A percentile compares a stretch with the other conserved stretches of the same genome.
phyloP scores from a whole-genome alignment of 768 basidiomycete genomes.

The Phanerodontia chrysosporium region DNA sequence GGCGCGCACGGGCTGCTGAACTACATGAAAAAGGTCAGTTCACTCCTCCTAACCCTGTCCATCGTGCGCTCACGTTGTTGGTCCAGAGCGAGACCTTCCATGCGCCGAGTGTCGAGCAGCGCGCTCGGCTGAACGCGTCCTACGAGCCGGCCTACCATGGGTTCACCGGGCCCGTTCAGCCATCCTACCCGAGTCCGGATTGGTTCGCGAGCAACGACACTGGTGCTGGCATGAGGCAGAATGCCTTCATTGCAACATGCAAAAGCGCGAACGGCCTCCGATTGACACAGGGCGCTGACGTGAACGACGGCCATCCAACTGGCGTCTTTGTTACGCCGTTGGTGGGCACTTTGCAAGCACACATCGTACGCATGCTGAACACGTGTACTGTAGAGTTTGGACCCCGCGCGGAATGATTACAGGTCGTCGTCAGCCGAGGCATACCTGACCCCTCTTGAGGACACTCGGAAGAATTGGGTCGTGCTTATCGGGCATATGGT shows the following conservation, averaged over 20 bases:
- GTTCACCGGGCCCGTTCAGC: constrained; percentile 24
- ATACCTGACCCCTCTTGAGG: constrained; percentile 52
- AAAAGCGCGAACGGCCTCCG: neutral
- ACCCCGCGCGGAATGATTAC: constrained; percentile 15
- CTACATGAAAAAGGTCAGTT: constrained; percentile 27
- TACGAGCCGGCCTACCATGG: constrained; percentile 24
- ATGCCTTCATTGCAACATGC: neutral
- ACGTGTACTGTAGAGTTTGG: neutral
- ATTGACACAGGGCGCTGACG: neutral
- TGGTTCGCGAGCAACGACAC: neutral
- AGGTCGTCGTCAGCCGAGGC: constrained; percentile 54
- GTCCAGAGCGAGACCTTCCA: constrained; percentile 10
- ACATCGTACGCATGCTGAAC: too few relatives aligned
- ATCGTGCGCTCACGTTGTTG: neutral
- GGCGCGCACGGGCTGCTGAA: constrained; percentile 19
- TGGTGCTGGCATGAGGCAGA: neutral
- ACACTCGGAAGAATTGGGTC: constrained; percentile 42
- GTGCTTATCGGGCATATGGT: constrained; percentile 30
- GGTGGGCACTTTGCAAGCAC: neutral
- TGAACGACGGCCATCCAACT: neutral
- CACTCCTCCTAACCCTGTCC: neutral
- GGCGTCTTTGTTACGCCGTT: neutral
- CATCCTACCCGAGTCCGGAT: neutral
- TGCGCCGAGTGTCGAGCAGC: constrained; percentile 7
- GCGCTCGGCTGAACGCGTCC: constrained; percentile 2